Evolutionary conservation across 345 rosid species (phyloP).

Genomic region (Nephelium lappaceum): DNA sequence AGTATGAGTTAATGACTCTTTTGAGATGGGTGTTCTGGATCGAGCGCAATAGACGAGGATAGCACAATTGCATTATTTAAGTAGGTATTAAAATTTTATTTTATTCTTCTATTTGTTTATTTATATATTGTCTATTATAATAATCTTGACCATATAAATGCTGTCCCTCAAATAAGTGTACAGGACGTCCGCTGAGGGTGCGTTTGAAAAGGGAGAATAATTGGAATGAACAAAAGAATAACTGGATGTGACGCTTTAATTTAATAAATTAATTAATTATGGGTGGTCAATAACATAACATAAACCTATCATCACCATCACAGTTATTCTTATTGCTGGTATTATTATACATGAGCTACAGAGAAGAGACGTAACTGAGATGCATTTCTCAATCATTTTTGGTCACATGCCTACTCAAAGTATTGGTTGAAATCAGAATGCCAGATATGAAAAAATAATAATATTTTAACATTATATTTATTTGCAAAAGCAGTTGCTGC

Average conservation of each 20-base stretch:
- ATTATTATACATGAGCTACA: background rate
- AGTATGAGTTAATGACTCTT: background rate
- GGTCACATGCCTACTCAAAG: slow-evolving; percentile 26
- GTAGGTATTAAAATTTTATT: background rate
- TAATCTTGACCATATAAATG: background rate
- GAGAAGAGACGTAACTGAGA: background rate
- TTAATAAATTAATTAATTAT: background rate
- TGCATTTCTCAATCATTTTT: slow-evolving; percentile 21
- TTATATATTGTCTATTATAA: background rate
- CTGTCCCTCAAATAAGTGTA: background rate
- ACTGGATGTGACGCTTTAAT: background rate
- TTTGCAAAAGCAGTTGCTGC: background rate
- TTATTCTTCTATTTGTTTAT: background rate
- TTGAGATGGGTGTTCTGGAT: background rate
- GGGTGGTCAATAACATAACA: too few relatives aligned
- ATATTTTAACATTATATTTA: slow-evolving; percentile 1
- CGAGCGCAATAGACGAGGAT: slow-evolving; percentile 11
- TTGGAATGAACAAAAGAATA: slow-evolving; percentile 4
- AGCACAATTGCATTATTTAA: background rate
- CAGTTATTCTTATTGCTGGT: background rate
- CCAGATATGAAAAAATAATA: background rate
- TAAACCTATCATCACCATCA: too few relatives aligned
- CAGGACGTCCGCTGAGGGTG: background rate
- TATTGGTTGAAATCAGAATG: background rate
- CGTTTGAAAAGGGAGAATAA: background rate